A percentile compares a stretch with the other conserved stretches of the same genome.
Conservation (phyloP, 2,329 filamentous ascomycete species). For the Pseudogymnoascus sp. region DNA sequence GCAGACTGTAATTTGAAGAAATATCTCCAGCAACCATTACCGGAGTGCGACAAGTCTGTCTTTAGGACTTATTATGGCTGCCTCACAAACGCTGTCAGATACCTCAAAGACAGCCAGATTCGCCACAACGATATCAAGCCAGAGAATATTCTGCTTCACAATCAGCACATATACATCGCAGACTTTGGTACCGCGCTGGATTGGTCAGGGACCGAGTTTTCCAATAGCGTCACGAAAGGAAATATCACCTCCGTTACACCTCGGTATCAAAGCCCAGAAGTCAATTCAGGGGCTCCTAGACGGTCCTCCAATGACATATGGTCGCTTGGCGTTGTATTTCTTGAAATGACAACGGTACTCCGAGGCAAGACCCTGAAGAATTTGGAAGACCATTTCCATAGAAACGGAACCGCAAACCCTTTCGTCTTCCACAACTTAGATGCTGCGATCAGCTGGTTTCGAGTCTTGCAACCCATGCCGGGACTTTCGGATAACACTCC, state of each 20-base stretch:
- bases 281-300: slow-evolving; percentile 10
- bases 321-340: slow-evolving; percentile 19
- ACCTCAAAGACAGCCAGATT: slow-evolving; percentile 15
- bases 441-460: slow-evolving; percentile 5
- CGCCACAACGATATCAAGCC: slow-evolving; percentile 18
- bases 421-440: slow-evolving; percentile 9
- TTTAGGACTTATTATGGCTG: neutral
- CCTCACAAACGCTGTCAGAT: slow-evolving; percentile 9
- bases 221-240: slow-evolving; percentile 15
- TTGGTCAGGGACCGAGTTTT: slow-evolving; percentile 16
- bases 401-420: slow-evolving; percentile 5
- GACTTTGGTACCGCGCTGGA: slow-evolving; percentile 23
- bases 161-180: slow-evolving; percentile 9
- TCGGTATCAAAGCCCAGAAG: slow-evolving; percentile 16
- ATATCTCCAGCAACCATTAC: neutral
- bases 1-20: neutral
- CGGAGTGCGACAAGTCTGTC: neutral
- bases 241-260: slow-evolving; percentile 9
- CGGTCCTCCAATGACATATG: slow-evolving; percentile 18
- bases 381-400: neutral
- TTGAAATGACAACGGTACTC: slow-evolving; percentile 16
- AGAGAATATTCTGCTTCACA: slow-evolving; percentile 16
- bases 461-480: neutral
- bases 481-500: slow-evolving; percentile 11
- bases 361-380: slow-evolving; percentile 7